Percentiles rank a stretch among this genome's conserved stretches.
Evolutionary conservation across 768 basidiomycete species (phyloP).

Genomic region (Psilocybe tampanensis): DNA sequence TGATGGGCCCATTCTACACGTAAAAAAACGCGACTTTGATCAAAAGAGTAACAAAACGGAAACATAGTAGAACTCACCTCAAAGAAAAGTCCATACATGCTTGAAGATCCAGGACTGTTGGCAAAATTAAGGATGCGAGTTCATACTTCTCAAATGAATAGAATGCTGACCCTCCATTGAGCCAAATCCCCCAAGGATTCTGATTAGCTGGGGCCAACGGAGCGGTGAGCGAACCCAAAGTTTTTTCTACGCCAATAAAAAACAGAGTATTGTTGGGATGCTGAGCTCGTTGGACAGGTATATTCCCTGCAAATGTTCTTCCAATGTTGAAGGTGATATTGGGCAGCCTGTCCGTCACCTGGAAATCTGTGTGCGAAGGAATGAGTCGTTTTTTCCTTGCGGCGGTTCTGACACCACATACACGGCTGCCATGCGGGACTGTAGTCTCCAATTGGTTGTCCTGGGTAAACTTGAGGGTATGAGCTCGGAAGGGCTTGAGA

Average conservation of each 20-base stretch:
- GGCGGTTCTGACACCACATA: conserved; percentile 31
- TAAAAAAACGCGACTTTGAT: not conserved
- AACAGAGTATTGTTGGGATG: conserved; percentile 71
- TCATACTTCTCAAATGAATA: not conserved
- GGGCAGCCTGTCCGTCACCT: conserved; percentile 56
- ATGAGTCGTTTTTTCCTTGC: not conserved
- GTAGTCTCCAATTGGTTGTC: conserved; percentile 47
- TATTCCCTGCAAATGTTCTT: conserved; percentile 65
- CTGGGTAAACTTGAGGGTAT: conserved; percentile 51
- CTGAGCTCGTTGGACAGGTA: conserved; percentile 57
- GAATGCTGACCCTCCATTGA: conserved; percentile 67
- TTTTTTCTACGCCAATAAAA: conserved; percentile 65
- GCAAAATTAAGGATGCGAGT: not conserved
- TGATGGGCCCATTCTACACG: conserved; percentile 69
- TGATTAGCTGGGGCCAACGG: conserved; percentile 28
- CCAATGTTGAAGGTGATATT: conserved; percentile 58
- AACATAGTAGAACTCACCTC: conserved; percentile 43
- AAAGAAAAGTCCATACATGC: conserved; percentile 62
- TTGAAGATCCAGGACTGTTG: conserved; percentile 67
- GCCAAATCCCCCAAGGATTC: conserved; percentile 74
- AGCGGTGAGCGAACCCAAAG: conserved; percentile 55
- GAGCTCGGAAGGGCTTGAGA: conserved; percentile 40
- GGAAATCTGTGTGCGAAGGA: conserved; percentile 47
- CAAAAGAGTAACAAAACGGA: not conserved
- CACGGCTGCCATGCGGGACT: conserved; percentile 65